Percentiles rank a stretch among this genome's conserved stretches.
These are phyloP conservation scores for Sabuloglossum arenarium DNA, from an alignment of 495 filamentous ascomycete genomes.

Conservation along the genomic window DNA sequence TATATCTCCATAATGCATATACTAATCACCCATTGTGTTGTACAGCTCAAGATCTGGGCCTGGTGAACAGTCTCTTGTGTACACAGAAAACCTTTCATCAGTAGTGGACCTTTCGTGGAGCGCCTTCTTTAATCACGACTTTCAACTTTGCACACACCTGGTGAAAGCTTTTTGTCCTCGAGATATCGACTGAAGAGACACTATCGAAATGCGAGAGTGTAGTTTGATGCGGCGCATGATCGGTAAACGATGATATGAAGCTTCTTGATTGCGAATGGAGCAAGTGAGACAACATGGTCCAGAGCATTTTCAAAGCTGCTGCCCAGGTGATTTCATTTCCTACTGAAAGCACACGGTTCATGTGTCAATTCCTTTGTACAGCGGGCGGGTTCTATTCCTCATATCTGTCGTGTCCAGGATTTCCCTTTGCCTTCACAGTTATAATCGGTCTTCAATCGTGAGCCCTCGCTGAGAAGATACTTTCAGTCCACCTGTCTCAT, in stretches of 20 bases:
- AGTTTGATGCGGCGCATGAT: not conserved
- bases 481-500: not conserved
- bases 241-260: not conserved
- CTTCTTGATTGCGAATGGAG: not conserved
- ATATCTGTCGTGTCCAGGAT: not conserved
- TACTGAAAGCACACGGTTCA: not conserved
- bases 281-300: not conserved
- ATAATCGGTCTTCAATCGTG: not conserved
- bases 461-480: not conserved
- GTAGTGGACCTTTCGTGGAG: not conserved
- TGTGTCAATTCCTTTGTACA: constrained; percentile 3
- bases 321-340: not conserved
- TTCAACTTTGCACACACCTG: not conserved
- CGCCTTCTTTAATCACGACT: not conserved
- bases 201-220: not conserved
- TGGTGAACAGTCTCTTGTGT: constrained; percentile 17
- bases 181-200: not conserved
- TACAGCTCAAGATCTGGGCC: constrained; percentile 75
- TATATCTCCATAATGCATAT: not conserved
- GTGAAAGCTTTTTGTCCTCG: not conserved
- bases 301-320: not conserved
- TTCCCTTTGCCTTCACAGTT: not conserved
- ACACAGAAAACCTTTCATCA: not conserved
- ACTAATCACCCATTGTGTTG: not conserved
- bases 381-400: not conserved